Evolutionary conservation across 2,329 filamentous ascomycete species (phyloP).

Genomic region (Blastomyces emzantsi): DNA sequence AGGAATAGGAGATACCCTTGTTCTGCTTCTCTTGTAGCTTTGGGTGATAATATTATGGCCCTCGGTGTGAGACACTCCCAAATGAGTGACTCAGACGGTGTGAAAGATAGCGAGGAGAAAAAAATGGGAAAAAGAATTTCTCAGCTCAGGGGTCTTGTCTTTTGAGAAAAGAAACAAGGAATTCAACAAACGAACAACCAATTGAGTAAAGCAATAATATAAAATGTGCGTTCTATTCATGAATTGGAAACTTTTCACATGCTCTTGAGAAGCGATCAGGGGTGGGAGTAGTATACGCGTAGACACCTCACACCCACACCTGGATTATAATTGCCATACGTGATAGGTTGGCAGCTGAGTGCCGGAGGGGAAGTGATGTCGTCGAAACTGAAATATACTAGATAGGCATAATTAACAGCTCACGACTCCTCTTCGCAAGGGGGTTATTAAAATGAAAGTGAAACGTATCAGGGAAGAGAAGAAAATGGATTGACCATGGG

Average conservation of each 20-base stretch:
- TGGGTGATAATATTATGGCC: not conserved
- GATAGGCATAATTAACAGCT: not conserved
- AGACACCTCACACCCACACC: conserved; percentile 3
- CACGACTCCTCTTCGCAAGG: not conserved
- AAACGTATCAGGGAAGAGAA: not conserved
- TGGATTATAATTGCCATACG: not conserved
- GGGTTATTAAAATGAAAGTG: not conserved
- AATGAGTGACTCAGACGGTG: not conserved
- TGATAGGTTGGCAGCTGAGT: not conserved
- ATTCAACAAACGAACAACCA: not conserved
- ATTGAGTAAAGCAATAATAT: not conserved
- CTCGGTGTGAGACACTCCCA: not conserved
- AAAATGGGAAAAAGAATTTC: not conserved
- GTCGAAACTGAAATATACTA: not conserved
- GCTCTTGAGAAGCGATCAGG: not conserved
- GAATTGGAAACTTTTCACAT: conserved; percentile 3
- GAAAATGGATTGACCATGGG: not conserved
- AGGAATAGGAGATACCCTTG: conserved; percentile 2
- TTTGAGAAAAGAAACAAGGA: not conserved
- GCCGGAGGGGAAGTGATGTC: not conserved
- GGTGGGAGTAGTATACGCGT: not conserved
- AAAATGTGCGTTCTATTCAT: not conserved
- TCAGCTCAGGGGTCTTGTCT: not conserved
- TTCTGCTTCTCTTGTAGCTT: not conserved
- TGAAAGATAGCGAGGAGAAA: not conserved